Conservation (phyloP, 768 basidiomycete species). For the Chalciporus chontae region DNA sequence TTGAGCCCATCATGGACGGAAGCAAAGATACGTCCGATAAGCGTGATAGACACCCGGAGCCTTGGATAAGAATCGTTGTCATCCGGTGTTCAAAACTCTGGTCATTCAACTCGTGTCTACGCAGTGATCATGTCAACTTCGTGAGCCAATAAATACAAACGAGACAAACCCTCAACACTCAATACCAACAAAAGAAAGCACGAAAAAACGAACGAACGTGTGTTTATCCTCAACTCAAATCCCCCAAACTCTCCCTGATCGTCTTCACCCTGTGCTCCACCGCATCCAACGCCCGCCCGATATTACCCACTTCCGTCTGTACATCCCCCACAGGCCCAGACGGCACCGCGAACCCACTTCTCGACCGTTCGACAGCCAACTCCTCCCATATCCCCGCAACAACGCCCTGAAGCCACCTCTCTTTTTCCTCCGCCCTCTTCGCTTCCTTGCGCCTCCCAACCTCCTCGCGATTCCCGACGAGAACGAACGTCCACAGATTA, state of each 20-base stretch:
- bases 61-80: too few relatives aligned
- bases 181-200: neutral
- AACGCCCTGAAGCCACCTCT: constrained; percentile 71
- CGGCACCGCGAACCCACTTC: constrained; percentile 17
- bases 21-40: too few relatives aligned
- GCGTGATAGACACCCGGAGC: too few relatives aligned
- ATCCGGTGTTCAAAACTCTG: too few relatives aligned
- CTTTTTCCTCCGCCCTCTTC: constrained; percentile 60
- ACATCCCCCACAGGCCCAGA: constrained; percentile 28
- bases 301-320: constrained; percentile 45
- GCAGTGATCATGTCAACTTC: too few relatives aligned
- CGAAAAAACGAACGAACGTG: neutral
- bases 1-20: too few relatives aligned
- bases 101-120: too few relatives aligned
- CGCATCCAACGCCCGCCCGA: constrained; percentile 49
- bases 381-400: constrained; percentile 74
- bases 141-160: too few relatives aligned
- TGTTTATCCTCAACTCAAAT: constrained; percentile 25
- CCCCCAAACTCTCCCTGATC: constrained; percentile 43
- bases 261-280: constrained; percentile 53
- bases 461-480: constrained; percentile 47
- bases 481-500: constrained; percentile 68
- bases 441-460: constrained; percentile 43
- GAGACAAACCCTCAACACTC: too few relatives aligned
- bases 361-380: constrained; percentile 45